phyloP scores from a whole-genome alignment of 2,329 filamentous ascomycete species.

The Diaporthe destruens region DNA sequence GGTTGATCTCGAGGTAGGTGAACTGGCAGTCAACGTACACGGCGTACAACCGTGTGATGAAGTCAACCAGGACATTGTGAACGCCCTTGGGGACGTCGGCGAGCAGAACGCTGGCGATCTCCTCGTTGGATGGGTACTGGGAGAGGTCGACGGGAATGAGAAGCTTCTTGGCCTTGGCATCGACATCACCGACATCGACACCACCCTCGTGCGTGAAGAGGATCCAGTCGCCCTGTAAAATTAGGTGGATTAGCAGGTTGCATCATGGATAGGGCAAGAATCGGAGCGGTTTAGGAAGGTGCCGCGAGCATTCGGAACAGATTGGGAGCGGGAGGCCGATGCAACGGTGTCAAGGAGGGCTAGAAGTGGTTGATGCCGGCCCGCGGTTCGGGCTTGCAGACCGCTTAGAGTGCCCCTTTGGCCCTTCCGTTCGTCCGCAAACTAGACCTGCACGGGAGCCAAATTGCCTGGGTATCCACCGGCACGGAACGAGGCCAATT shows the following conservation, averaged over 20 bases:
- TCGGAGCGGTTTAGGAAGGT: conserved; percentile 44
- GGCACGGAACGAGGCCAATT: conserved; percentile 32
- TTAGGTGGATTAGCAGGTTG: conserved; percentile 28
- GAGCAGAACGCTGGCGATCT: conserved; percentile 86
- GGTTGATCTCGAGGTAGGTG: conserved; percentile 99
- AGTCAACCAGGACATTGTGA: conserved; percentile 98
- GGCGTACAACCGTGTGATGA: conserved; percentile 97
- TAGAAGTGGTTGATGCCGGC: conserved; percentile 39
- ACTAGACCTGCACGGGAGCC: conserved; percentile 36
- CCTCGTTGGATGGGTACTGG: conserved; percentile 95
- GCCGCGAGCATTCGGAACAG: conserved; percentile 31
- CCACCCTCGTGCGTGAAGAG: conserved; percentile 99
- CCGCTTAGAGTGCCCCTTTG: conserved; percentile 36
- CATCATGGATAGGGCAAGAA: conserved; percentile 42
- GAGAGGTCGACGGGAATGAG: conserved; percentile 95
- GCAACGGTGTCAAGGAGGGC: conserved; percentile 35
- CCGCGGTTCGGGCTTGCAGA: conserved; percentile 35
- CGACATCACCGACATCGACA: conserved; percentile 99
- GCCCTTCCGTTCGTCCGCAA: conserved; percentile 41
- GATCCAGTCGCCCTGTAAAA: conserved; percentile 92
- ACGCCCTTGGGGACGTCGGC: conserved; percentile 95
- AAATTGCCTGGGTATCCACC: conserved; percentile 39
- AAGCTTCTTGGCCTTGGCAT: conserved; percentile 98
- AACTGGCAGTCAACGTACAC: conserved; percentile 99
- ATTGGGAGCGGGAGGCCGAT: conserved; percentile 39